Percentiles rank a stretch among this genome's conserved stretches.
phyloP scores from a whole-genome alignment of 495 filamentous ascomycete species.

The Zalerion maritima region DNA sequence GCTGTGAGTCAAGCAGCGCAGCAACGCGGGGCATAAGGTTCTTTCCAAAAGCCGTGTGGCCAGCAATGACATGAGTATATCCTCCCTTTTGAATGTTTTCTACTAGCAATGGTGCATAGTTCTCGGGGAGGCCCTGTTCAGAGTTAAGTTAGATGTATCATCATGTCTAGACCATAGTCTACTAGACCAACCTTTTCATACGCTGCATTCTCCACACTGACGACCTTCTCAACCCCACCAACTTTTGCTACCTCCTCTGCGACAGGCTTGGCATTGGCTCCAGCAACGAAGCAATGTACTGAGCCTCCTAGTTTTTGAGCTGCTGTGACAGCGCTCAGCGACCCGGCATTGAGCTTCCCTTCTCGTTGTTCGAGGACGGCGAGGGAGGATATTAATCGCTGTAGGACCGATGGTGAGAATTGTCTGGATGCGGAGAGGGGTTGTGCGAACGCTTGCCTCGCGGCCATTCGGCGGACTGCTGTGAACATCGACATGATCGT shows the following conservation, averaged over 20 bases:
- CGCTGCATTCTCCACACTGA: conserved; percentile 72
- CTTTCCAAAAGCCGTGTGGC: conserved; percentile 95
- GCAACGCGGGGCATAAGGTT: conserved; percentile 87
- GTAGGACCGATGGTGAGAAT: conserved; percentile 29
- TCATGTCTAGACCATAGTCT: background rate
- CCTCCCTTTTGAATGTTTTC: conserved; percentile 92
- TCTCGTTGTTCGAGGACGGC: conserved; percentile 88
- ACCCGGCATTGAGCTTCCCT: conserved; percentile 69
- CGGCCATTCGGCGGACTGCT: conserved; percentile 26
- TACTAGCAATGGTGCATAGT: conserved; percentile 79
- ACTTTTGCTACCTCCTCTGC: conserved; percentile 83
- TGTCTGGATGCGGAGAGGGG: too few species aligned
- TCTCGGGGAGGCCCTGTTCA: conserved; percentile 73
- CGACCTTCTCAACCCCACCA: conserved; percentile 76
- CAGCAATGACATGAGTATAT: conserved; percentile 80
- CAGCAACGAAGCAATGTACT: conserved; percentile 77
- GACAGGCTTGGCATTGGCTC: conserved; percentile 61
- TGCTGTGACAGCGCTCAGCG: conserved; percentile 74
- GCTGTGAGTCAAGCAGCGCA: conserved; percentile 83
- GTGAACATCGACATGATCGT: conserved; percentile 20
- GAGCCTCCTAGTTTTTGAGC: conserved; percentile 75
- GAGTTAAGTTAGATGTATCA: background rate
- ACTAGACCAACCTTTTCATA: conserved; percentile 65
- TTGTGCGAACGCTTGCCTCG: conserved; percentile 33
- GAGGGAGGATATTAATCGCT: conserved; percentile 71